phyloP scores from a whole-genome alignment of 73 alveolate genomes.

The Paramecium bursaria region DNA sequence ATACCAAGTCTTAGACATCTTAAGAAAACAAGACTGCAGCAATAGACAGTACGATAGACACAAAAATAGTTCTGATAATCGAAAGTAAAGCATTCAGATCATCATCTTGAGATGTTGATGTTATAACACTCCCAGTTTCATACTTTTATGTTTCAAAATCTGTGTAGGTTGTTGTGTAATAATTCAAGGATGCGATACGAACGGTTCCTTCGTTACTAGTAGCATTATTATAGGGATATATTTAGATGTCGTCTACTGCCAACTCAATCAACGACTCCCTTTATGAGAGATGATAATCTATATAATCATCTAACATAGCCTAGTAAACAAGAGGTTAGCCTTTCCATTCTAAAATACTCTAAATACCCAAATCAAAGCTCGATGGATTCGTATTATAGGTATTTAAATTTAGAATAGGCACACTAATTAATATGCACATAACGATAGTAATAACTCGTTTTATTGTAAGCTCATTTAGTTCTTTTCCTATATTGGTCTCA shows the following conservation, averaged over 20 bases:
- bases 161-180: conserved; percentile 47
- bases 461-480: conserved; percentile 86
- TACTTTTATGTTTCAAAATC: background rate
- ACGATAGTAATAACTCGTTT: conserved; percentile 94
- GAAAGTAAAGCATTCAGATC: conserved; percentile 78
- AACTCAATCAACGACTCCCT: conserved; percentile 12
- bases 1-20: conserved; percentile 88
- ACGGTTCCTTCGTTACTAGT: conserved; percentile 6
- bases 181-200: conserved; percentile 17
- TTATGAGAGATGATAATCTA: background rate
- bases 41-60: conserved; percentile 86
- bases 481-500: conserved; percentile 93
- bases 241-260: background rate
- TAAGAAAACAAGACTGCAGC: conserved; percentile 87
- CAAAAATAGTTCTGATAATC: conserved; percentile 89
- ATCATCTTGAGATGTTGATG: conserved; percentile 14
- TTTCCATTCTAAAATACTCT: conserved; percentile 6
- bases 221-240: conserved; percentile 25
- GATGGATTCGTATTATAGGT: conserved; percentile 69
- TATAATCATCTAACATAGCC: background rate
- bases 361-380: conserved; percentile 68
- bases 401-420: conserved; percentile 76
- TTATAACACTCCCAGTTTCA: background rate
- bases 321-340: background rate
- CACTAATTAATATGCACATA: conserved; percentile 81